Conservation (phyloP, 139 green algal genomes). For the Tetradesmus obliquus region DNA sequence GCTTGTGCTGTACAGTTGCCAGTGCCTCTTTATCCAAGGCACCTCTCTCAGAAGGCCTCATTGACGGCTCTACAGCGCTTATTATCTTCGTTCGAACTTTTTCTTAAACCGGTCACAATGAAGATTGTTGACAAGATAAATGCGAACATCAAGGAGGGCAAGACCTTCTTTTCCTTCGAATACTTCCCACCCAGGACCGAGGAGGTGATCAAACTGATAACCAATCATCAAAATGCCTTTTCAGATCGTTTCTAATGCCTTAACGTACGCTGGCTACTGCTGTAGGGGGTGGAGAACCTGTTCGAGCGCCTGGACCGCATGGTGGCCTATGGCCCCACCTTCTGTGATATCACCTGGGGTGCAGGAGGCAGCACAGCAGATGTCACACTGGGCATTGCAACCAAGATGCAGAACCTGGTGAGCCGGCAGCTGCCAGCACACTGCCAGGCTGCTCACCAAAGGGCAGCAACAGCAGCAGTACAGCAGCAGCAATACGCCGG, state of each 20-base stretch:
- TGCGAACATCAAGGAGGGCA: constrained; percentile 68
- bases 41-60: neutral
- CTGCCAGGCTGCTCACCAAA: neutral
- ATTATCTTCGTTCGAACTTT: neutral
- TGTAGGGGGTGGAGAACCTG: constrained; percentile 93
- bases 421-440: neutral
- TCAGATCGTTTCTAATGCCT: neutral
- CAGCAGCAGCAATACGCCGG: constrained; percentile 6
- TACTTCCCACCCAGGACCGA: constrained; percentile 96
- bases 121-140: constrained; percentile 97
- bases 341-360: constrained; percentile 99
- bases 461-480: neutral
- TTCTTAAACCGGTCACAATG: constrained; percentile 50
- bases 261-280: neutral
- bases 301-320: constrained; percentile 93
- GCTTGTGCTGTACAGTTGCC: neutral
- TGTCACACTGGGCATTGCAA: constrained; percentile 95
- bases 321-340: constrained; percentile 83
- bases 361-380: constrained; percentile 95
- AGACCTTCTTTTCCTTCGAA: constrained; percentile 96
- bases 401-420: constrained; percentile 95
- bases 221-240: neutral
- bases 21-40: neutral
- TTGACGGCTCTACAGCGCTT: neutral
- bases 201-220: constrained; percentile 69